A percentile compares a stretch with the other conserved stretches of the same genome.
Conservation (phyloP, 345 rosid genomes). For the Lepidium aucheri region DNA sequence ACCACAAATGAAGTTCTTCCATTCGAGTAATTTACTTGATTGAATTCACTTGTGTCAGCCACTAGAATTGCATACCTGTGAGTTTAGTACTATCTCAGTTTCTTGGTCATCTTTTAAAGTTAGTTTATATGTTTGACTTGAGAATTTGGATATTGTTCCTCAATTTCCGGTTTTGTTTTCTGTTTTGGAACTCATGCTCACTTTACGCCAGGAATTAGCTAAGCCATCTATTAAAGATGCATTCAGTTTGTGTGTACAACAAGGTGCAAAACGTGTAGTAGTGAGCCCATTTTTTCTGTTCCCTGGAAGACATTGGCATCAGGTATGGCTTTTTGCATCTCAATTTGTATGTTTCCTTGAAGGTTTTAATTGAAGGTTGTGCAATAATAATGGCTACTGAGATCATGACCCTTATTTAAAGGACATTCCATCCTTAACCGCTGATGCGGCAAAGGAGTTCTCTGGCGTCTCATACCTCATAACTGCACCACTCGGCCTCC, state of each 20-base stretch:
- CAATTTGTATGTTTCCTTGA: conserved; percentile 1
- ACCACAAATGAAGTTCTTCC: not conserved
- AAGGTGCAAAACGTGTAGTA: conserved; percentile 76
- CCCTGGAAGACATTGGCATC: conserved; percentile 93
- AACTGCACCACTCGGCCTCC: conserved; percentile 90
- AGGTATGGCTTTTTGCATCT: conserved; percentile 38
- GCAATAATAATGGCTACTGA: not conserved
- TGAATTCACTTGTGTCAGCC: not conserved
- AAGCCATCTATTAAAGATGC: conserved; percentile 84
- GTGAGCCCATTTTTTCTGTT: conserved; percentile 89
- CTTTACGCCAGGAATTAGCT: conserved; percentile 62
- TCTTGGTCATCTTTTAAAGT: not conserved
- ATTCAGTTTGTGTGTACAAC: conserved; percentile 55
- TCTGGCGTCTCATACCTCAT: conserved; percentile 57
- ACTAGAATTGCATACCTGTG: not conserved
- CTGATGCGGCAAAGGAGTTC: conserved; percentile 88
- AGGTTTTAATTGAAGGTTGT: not conserved
- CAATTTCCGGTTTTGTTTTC: not conserved
- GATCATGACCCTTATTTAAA: conserved; percentile 14
- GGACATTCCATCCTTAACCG: conserved; percentile 82
- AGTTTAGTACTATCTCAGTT: not conserved
- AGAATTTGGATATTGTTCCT: not conserved
- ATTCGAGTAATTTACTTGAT: not conserved
- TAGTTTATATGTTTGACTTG: not conserved
- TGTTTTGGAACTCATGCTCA: not conserved